A percentile compares a stretch with the other conserved stretches of the same genome.
Evolutionary conservation across 1,284 basidiomycete genomes (phyloP).

Genomic region (Vanrija sp.): DNA sequence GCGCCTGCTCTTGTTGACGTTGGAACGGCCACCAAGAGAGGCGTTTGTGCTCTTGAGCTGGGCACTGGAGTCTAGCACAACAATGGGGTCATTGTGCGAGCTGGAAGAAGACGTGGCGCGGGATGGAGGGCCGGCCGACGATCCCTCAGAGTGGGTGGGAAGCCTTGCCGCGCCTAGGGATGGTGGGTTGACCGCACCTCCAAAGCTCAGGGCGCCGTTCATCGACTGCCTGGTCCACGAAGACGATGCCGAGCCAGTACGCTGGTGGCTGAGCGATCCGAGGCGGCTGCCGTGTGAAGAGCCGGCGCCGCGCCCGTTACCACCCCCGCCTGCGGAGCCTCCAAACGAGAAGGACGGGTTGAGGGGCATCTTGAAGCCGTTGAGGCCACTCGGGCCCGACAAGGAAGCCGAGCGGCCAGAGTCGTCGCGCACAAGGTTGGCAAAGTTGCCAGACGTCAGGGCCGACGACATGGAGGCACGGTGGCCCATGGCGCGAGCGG

Average conservation of each 20-base stretch:
- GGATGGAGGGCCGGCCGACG: slow-evolving; percentile 22
- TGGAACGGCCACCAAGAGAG: slow-evolving; percentile 4
- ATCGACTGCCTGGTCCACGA: slow-evolving; percentile 29
- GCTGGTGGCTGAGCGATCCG: slow-evolving; percentile 20
- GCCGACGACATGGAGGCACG: slow-evolving; percentile 35
- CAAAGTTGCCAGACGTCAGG: slow-evolving; percentile 16
- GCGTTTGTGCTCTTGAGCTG: slow-evolving; percentile 14
- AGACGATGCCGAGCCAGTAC: slow-evolving; percentile 33
- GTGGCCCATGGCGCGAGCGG: slow-evolving; percentile 53
- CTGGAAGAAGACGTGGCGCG: slow-evolving; percentile 22
- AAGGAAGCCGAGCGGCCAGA: slow-evolving; percentile 6
- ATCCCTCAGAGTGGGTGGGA: slow-evolving; percentile 39
- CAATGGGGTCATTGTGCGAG: slow-evolving; percentile 24
- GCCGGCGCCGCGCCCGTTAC: slow-evolving; percentile 3
- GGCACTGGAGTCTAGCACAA: slow-evolving; percentile 24
- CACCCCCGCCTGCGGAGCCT: slow-evolving; percentile 8
- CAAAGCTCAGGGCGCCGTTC: slow-evolving; percentile 27
- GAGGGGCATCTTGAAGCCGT: slow-evolving; percentile 31
- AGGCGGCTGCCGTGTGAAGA: slow-evolving; percentile 7
- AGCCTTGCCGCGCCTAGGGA: slow-evolving; percentile 20
- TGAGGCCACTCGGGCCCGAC: slow-evolving; percentile 13
- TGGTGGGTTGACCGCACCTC: slow-evolving; percentile 17
- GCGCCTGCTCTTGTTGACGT: slow-evolving; percentile 20
- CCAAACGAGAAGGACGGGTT: slow-evolving; percentile 20
- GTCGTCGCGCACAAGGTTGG: slow-evolving; percentile 9